Conservation (phyloP, 208 protist species). For the Wallacemonas sp. region DNA sequence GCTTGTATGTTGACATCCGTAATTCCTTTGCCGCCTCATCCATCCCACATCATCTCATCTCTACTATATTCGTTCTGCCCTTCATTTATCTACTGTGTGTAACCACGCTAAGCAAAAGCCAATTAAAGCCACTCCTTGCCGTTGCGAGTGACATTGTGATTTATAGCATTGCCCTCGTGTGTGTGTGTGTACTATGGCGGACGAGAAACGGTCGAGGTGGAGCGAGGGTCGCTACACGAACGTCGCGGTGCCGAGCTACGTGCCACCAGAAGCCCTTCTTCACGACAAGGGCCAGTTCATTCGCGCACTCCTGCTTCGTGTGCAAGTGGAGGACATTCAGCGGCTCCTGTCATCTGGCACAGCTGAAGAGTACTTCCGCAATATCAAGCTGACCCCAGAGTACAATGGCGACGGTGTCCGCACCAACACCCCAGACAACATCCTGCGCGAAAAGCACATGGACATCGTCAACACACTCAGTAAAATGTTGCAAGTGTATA, state of each 20-base stretch:
- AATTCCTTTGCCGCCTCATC: no score
- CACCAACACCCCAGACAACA: conserved; percentile 74
- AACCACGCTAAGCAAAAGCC: no score
- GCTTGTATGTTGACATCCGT: no score
- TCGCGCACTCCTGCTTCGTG: conserved; percentile 76
- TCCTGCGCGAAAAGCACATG: conserved; percentile 69
- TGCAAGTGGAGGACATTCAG: conserved; percentile 71
- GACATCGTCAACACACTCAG: conserved; percentile 74
- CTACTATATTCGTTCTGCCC: no score
- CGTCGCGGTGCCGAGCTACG: conserved; percentile 79
- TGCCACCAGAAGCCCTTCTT: conserved; percentile 79
- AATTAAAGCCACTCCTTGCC: no score
- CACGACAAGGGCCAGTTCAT: conserved; percentile 85
- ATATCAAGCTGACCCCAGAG: conserved; percentile 73
- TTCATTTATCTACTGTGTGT: no score
- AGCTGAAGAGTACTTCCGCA: conserved; percentile 75
- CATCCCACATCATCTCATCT: no score
- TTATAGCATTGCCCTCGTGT: no score
- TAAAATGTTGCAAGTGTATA: conserved; percentile 56
- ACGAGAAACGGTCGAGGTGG: conserved; percentile 66
- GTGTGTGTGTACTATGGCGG: no score
- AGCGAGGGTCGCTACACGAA: conserved; percentile 82
- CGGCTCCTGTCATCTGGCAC: conserved; percentile 63
- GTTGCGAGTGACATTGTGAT: no score
- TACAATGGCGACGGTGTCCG: conserved; percentile 79